These are phyloP conservation scores for Globisporangium middletonii DNA, from an alignment of 352 stramenopile genomes.

Conservation along the genomic window DNA sequence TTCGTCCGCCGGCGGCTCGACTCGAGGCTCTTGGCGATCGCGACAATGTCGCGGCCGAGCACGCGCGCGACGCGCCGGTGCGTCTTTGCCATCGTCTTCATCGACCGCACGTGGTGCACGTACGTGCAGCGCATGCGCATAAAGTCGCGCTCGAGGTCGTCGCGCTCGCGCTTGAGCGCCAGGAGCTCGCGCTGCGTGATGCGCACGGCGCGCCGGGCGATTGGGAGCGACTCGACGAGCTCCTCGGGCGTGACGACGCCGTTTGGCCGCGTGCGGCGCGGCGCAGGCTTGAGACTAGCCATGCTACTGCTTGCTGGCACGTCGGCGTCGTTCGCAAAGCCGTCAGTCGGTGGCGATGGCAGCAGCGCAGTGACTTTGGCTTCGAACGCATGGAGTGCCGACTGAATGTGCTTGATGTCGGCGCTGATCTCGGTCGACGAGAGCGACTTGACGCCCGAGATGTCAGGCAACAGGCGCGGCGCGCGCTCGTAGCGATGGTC, in stretches of 20 bases:
- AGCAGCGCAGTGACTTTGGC: constrained; percentile 15
- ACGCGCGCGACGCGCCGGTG: constrained; percentile 50
- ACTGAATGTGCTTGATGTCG: constrained; percentile 59
- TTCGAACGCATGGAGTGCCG: constrained; percentile 43
- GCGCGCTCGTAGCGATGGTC: constrained; percentile 38
- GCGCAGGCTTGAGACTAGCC: not conserved
- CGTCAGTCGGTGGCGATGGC: constrained; percentile 4
- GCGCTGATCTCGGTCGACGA: constrained; percentile 37
- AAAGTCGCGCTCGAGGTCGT: constrained; percentile 72
- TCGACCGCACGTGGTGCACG: constrained; percentile 56
- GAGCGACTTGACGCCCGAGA: constrained; percentile 48
- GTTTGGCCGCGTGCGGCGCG: constrained; percentile 20
- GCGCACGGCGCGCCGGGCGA: constrained; percentile 57
- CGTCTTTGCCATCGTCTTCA: constrained; percentile 68
- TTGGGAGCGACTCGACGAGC: constrained; percentile 62
- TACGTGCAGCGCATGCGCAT: constrained; percentile 59
- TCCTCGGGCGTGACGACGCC: constrained; percentile 66
- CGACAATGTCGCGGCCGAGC: constrained; percentile 35
- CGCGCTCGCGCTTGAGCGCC: constrained; percentile 61
- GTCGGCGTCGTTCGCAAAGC: not conserved
- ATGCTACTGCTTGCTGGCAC: not conserved
- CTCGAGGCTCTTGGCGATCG: constrained; percentile 50
- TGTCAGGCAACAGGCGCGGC: constrained; percentile 46
- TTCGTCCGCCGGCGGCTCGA: constrained; percentile 66
- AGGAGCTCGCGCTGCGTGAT: constrained; percentile 68